Percentiles rank a stretch among this genome's conserved stretches.
These are phyloP conservation scores for Mycena floridula DNA, from an alignment of 768 basidiomycete species.

Conservation along the genomic window DNA sequence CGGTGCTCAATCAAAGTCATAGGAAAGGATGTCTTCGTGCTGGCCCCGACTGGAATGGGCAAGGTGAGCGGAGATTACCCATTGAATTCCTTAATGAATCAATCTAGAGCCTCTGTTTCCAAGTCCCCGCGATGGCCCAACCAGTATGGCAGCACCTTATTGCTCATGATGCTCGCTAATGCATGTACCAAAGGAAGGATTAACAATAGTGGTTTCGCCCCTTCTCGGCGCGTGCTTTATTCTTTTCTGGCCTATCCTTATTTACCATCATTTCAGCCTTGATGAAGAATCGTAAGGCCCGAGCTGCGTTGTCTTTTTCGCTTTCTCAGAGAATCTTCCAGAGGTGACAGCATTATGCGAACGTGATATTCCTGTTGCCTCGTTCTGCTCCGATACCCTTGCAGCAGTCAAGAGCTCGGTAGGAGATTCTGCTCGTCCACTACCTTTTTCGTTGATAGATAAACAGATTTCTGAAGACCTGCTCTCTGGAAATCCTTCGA, in stretches of 20 bases:
- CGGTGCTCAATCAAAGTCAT: background rate
- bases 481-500: slow-evolving; percentile 47
- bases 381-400: slow-evolving; percentile 63
- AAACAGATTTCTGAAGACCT: slow-evolving; percentile 58
- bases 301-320: slow-evolving; percentile 10
- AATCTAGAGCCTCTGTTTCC: slow-evolving; percentile 83
- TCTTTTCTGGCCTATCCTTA: background rate
- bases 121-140: slow-evolving; percentile 69
- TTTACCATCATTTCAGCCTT: slow-evolving; percentile 42
- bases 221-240: slow-evolving; percentile 48
- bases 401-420: slow-evolving; percentile 51
- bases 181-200: slow-evolving; percentile 44
- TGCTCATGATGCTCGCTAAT: background rate
- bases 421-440: slow-evolving; percentile 1
- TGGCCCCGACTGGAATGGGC: slow-evolving; percentile 87
- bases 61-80: too few relatives aligned
- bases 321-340: slow-evolving; percentile 23
- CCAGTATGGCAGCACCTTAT: slow-evolving; percentile 30
- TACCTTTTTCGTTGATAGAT: background rate
- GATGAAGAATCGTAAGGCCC: slow-evolving; percentile 81
- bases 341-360: slow-evolving; percentile 58
- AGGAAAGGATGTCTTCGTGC: slow-evolving; percentile 72
- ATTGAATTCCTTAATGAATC: too few relatives aligned
- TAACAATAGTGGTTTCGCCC: slow-evolving; percentile 75
- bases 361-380: slow-evolving; percentile 49